Evolutionary conservation across 140 eudicot genomes (phyloP).

Genomic region (Erigeron philadelphicus): DNA sequence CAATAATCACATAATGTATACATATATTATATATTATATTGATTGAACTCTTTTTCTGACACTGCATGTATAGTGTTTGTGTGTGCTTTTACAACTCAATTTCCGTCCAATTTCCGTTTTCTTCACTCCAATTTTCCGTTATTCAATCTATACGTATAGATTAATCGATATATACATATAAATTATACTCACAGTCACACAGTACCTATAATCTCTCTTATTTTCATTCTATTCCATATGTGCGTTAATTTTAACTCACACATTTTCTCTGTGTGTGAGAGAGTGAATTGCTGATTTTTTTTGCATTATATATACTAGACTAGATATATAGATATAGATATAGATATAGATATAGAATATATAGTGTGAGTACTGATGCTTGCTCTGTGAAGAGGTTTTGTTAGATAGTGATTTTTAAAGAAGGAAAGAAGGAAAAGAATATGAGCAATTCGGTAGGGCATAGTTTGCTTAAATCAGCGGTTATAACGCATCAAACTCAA

Average conservation of each 20-base stretch:
- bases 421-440: constrained; percentile 21
- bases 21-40: too few species aligned
- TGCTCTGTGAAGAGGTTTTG: constrained; percentile 36
- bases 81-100: too few species aligned
- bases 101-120: too few species aligned
- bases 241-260: not conserved
- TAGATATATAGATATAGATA: too few species aligned
- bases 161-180: too few species aligned
- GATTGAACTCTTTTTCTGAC: too few species aligned
- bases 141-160: too few species aligned
- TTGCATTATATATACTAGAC: too few species aligned
- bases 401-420: constrained; percentile 25
- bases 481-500: constrained; percentile 53
- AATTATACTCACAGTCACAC: too few species aligned
- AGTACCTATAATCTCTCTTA: not conserved
- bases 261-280: constrained; percentile 7
- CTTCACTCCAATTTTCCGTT: too few species aligned
- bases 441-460: constrained; percentile 81
- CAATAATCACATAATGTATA: constrained; percentile 7
- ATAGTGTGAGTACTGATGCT: constrained; percentile 31
- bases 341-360: not conserved
- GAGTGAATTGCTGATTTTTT: not conserved
- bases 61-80: too few species aligned
- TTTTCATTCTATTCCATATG: not conserved
- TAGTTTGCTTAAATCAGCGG: constrained; percentile 46